Evolutionary conservation across 768 basidiomycete species (phyloP).

Genomic region (Udeniomyces megalosporus): DNA sequence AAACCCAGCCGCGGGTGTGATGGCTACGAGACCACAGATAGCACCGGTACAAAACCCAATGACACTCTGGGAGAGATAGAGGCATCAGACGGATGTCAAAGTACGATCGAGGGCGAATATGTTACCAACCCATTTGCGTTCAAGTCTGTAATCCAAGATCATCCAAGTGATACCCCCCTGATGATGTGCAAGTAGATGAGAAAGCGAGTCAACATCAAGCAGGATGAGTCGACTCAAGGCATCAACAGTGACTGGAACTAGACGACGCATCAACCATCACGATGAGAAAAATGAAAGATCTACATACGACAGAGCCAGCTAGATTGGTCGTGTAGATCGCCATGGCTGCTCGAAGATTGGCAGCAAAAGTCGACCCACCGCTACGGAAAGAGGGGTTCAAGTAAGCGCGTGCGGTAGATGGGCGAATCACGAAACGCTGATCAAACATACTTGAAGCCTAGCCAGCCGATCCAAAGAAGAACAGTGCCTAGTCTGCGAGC

Average conservation of each 20-base stretch:
- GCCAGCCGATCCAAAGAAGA: slow-evolving; percentile 76
- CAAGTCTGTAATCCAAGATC: slow-evolving; percentile 76
- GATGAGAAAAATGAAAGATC: slow-evolving; percentile 12
- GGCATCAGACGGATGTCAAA: no score
- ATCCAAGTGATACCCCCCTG: slow-evolving; percentile 70
- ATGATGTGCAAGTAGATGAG: no score
- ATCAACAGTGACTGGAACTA: no score
- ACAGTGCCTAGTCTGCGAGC: slow-evolving; percentile 88
- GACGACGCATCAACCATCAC: no score
- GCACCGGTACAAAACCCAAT: background rate
- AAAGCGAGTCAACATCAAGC: no score
- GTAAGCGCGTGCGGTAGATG: background rate
- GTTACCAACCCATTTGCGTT: slow-evolving; percentile 81
- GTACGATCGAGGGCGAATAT: no score
- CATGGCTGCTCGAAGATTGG: slow-evolving; percentile 70
- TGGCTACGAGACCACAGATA: slow-evolving; percentile 69
- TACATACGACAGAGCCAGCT: slow-evolving; percentile 58
- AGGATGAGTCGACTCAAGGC: no score
- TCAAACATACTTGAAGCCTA: slow-evolving; percentile 31
- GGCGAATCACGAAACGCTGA: background rate
- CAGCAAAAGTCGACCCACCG: slow-evolving; percentile 76
- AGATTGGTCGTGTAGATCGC: slow-evolving; percentile 90
- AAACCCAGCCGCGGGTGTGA: slow-evolving; percentile 38
- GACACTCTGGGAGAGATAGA: background rate
- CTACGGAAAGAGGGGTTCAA: slow-evolving; percentile 30